Evolutionary conservation across 2,329 filamentous ascomycete genomes (phyloP).

Genomic region (Penicillium griseofulvum): DNA sequence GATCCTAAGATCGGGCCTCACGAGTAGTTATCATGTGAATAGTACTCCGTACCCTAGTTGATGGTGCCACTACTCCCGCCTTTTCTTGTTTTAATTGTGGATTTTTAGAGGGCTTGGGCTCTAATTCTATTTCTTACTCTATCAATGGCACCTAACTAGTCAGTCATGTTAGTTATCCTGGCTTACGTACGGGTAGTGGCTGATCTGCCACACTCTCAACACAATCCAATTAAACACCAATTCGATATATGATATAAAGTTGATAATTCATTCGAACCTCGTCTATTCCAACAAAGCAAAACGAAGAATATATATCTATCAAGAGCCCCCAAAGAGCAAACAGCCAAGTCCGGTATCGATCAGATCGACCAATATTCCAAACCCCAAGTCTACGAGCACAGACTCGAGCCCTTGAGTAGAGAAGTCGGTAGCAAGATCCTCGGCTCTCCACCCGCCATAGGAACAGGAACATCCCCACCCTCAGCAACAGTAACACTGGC

Average conservation of each 20-base stretch:
- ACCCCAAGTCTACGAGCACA: conserved; percentile 7
- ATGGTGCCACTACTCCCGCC: no score
- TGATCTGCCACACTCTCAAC: no score
- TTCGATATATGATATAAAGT: background rate
- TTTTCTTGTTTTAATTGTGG: no score
- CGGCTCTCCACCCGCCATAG: conserved; percentile 46
- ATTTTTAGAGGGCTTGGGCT: no score
- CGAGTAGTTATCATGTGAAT: no score
- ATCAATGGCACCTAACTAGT: no score
- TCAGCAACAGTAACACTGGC: conserved; percentile 41
- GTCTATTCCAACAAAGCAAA: no score
- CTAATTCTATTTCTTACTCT: no score
- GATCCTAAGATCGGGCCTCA: no score
- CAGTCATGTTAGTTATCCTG: no score
- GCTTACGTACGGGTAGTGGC: no score
- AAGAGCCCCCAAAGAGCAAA: background rate
- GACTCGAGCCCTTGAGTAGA: conserved; percentile 8
- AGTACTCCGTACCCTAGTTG: no score
- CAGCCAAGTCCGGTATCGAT: background rate
- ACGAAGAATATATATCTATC: background rate
- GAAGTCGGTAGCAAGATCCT: conserved; percentile 34
- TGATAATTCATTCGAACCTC: background rate
- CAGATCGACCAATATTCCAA: background rate
- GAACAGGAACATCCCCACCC: conserved; percentile 45
- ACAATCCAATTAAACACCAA: background rate